phyloP scores from a whole-genome alignment of 2,329 filamentous ascomycete genomes.

The Talaromyces sp. region DNA sequence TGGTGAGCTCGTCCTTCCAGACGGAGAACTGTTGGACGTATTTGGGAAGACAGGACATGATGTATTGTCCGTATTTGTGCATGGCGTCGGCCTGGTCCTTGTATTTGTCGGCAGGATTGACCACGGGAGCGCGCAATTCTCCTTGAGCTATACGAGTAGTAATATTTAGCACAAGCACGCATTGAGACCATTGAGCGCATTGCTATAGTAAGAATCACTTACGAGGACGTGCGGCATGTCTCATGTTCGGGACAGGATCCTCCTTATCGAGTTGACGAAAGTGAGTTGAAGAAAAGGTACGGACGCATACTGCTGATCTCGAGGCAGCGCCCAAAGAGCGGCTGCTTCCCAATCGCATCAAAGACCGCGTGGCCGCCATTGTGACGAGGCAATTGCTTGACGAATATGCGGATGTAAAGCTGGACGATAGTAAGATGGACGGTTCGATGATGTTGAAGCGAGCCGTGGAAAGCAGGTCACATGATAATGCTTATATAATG shows the following conservation, averaged over 20 bases:
- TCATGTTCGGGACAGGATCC: constrained; percentile 55
- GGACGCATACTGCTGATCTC: constrained; percentile 32
- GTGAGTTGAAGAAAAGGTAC: constrained; percentile 40
- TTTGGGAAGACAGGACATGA: constrained; percentile 95
- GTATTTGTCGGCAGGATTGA: constrained; percentile 94
- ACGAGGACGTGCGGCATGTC: constrained; percentile 56
- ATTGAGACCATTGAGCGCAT: neutral
- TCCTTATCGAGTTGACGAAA: constrained; percentile 43
- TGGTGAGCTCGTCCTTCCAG: constrained; percentile 97
- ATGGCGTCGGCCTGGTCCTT: constrained; percentile 79
- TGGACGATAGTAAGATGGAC: neutral
- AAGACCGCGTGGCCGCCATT: constrained; percentile 46
- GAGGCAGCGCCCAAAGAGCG: constrained; percentile 37
- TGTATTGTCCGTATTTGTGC: constrained; percentile 92
- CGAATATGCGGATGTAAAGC: constrained; percentile 6
- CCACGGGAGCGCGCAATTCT: constrained; percentile 70
- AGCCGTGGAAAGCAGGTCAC: constrained; percentile 13
- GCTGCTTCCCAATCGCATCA: constrained; percentile 43
- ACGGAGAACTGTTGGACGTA: constrained; percentile 99
- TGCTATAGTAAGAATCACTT: constrained; percentile 26
- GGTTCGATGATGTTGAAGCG: constrained; percentile 14
- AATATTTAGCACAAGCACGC: neutral
- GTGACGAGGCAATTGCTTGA: constrained; percentile 22
- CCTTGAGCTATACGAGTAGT: constrained; percentile 43
- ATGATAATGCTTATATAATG: constrained; percentile 10